Percentiles rank a stretch among this genome's conserved stretches.
Conservation (phyloP, 2,329 filamentous ascomycete species). For the Reticulascus tulasneorum region DNA sequence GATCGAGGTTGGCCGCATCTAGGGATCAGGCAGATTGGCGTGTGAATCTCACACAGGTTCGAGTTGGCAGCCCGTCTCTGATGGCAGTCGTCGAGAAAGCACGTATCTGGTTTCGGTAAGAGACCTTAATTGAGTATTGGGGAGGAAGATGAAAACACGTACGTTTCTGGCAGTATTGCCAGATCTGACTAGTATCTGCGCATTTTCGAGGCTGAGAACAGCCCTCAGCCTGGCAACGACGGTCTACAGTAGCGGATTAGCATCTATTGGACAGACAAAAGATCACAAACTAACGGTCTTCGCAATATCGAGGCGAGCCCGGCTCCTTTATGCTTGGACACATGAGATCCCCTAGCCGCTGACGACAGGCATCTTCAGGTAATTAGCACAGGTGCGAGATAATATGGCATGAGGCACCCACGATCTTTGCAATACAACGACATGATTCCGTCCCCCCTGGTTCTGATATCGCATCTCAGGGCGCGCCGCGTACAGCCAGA, state of each 20-base stretch:
- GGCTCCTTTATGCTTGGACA: conserved; percentile 11
- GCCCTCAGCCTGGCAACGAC: conserved; percentile 9
- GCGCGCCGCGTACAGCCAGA: conserved; percentile 7
- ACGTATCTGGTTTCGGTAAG: conserved; percentile 12
- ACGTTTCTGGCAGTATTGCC: conserved; percentile 15
- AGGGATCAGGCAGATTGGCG: conserved; percentile 12
- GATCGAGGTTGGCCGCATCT: conserved; percentile 9
- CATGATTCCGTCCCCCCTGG: background rate
- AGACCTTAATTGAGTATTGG: background rate
- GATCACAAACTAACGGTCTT: conserved; percentile 9
- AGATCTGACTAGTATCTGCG: conserved; percentile 9
- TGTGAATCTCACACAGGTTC: conserved; percentile 12
- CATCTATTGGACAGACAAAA: background rate
- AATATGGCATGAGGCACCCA: background rate
- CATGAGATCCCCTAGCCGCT: conserved; percentile 13
- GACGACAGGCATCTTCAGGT: conserved; percentile 13
- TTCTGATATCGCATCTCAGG: conserved; percentile 10
- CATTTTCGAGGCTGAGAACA: conserved; percentile 7
- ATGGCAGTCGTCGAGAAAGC: conserved; percentile 9
- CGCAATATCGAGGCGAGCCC: conserved; percentile 11
- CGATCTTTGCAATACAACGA: conserved; percentile 16
- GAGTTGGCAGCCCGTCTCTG: conserved; percentile 9
- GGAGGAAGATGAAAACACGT: background rate
- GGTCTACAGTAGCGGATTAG: conserved; percentile 4
- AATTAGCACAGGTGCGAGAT: background rate